Base-by-base conservation (phyloP, 2,329 filamentous ascomycete genomes). In the Verruconis gallopava region DNA sequence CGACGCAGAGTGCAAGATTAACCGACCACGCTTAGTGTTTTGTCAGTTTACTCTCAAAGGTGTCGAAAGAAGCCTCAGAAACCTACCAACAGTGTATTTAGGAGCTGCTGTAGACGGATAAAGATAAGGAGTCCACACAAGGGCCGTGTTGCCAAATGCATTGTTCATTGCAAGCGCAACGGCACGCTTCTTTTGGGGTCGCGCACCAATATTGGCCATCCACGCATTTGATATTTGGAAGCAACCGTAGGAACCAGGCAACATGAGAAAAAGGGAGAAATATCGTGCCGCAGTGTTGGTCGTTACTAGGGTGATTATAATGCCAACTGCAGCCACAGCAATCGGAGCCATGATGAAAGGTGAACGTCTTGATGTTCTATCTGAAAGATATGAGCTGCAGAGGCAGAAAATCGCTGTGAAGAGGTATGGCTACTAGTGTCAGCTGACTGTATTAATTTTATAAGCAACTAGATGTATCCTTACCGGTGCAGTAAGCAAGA, bases 121-220 rank as follows among this genome's bases (percentile, higher is more conserved):
- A 5, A 45, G 15, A 28, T 35, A 47, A 9, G 45, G 43, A 13
- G 40, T 22, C 9, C 14, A 46, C n/a, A 46, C 35, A 21, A 38
- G 37, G 0, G 75, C 74, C 4, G 58, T 54, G 55, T 88, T 85
- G n/a, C 71, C 74, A 14, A 48, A 67, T 2, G 78, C 77, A 54
- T 89, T 89, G 59, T 86, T 83, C 47, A 81, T 77, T 1, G 81
- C 83, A 4, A 89, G 57, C 0, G 80, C 81, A 0, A 80, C 75
- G 3, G 77, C 77, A 46, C 81, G 73, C 63, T 86, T 86, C 2
- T 81, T 77, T 0, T 81, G 79, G 2, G 84, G 84, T 3, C 82
- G 73, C 0, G 82, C 81, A 40, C 89, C 68, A 1, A 78, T 80
- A 54, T 81, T 84, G 36, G 72, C 76, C 48, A 88, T 85, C 83